Evolutionary conservation across 1,284 basidiomycete genomes (phyloP).

Genomic region (Heterobasidion annosum): DNA sequence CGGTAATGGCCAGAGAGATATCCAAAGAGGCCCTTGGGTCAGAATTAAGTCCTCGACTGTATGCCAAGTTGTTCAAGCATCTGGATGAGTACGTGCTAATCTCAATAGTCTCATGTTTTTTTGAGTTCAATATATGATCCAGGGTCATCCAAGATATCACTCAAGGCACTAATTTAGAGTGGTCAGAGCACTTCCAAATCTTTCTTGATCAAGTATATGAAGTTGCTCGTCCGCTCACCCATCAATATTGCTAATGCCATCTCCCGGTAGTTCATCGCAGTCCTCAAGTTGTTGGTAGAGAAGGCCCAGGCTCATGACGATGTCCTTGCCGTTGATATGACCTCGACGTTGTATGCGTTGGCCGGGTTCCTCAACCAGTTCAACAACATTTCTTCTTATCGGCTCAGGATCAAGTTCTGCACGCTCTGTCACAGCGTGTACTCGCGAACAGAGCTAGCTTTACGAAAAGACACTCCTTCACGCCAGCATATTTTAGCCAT

Average conservation of each 20-base stretch:
- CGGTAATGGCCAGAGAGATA: conserved; percentile 61
- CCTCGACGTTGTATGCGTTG: conserved; percentile 53
- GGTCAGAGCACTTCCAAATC: conserved; percentile 48
- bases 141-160: conserved; percentile 40
- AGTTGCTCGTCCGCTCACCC: background rate
- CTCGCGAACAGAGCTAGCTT: conserved; percentile 48
- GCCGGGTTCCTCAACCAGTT: conserved; percentile 62
- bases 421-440: conserved; percentile 63
- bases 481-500: conserved; percentile 70
- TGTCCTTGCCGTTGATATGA: conserved; percentile 61
- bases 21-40: conserved; percentile 75
- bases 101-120: background rate
- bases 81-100: conserved; percentile 58
- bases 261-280: conserved; percentile 49
- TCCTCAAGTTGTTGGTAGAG: conserved; percentile 72
- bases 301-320: conserved; percentile 59
- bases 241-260: background rate
- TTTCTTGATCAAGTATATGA: conserved; percentile 67
- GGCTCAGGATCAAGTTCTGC: conserved; percentile 74
- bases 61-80: conserved; percentile 57
- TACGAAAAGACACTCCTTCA: conserved; percentile 58
- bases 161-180: conserved; percentile 30
- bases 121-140: background rate
- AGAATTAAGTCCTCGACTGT: conserved; percentile 67
- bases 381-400: conserved; percentile 41